Percentiles rank a stretch among this genome's conserved stretches.
Evolutionary conservation across 306 rosid species (phyloP).

Genomic region (Pyrus pyrifolia): DNA sequence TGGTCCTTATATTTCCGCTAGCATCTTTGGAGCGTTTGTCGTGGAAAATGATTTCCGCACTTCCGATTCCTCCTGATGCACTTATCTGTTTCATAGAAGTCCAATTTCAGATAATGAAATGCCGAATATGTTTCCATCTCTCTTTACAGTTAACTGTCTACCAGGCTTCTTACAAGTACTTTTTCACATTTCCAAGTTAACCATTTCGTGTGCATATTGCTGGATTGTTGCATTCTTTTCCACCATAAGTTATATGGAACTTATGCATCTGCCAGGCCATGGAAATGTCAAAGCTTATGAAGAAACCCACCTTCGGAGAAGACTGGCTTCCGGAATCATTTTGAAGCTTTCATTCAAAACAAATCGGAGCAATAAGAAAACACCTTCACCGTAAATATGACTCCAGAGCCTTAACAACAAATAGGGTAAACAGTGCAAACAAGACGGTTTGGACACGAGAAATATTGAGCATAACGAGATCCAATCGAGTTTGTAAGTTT

Average conservation of each 20-base stretch:
- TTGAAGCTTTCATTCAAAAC: constrained; percentile 73
- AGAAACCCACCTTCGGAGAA: constrained; percentile 43
- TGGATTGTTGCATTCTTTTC: background rate
- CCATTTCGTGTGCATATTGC: background rate
- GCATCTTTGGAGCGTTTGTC: background rate
- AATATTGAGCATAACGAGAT: no score
- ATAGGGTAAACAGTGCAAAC: no score
- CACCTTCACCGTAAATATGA: no score
- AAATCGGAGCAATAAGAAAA: constrained; percentile 22
- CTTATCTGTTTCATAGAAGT: background rate
- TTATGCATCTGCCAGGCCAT: constrained; percentile 57
- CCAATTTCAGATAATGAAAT: no score
- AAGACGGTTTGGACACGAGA: no score
- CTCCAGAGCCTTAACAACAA: no score
- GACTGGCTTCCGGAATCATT: constrained; percentile 58
- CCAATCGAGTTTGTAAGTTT: no score
- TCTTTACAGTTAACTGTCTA: background rate
- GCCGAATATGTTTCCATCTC: background rate
- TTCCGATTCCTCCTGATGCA: background rate
- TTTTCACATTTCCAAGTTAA: background rate
- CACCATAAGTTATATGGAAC: background rate
- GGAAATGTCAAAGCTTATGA: constrained; percentile 75
- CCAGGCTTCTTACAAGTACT: background rate
- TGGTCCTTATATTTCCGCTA: background rate
- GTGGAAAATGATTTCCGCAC: no score